These are phyloP conservation scores for Lactuca sativa DNA, from an alignment of 129 eudicot genomes.

Conservation along the genomic window DNA sequence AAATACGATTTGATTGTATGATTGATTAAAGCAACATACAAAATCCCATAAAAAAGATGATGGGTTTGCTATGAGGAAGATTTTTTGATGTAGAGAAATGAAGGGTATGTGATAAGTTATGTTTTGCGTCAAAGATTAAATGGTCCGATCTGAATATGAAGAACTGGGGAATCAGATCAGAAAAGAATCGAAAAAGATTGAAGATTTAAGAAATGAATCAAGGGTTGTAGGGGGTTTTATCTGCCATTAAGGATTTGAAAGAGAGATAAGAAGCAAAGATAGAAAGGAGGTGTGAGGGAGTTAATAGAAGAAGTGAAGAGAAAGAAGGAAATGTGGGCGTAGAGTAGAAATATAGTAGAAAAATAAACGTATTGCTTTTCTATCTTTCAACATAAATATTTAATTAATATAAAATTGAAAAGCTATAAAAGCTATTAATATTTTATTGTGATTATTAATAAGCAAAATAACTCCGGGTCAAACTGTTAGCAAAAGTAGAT, in stretches of 20 bases:
- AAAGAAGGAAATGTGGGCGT: conserved; percentile 34
- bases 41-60: conserved; percentile 27
- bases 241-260: conserved; percentile 45
- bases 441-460: too few relatives aligned
- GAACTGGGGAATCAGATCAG: conserved; percentile 46
- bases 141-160: conserved; percentile 42
- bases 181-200: conserved; percentile 16
- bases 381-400: neutral
- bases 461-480: too few relatives aligned
- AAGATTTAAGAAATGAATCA: conserved; percentile 31
- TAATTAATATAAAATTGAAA: too few relatives aligned
- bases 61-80: conserved; percentile 17
- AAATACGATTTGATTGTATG: conserved; percentile 19
- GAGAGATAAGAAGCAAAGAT: conserved; percentile 37
- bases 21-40: conserved; percentile 20
- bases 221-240: conserved; percentile 40
- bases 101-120: conserved; percentile 19
- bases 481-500: too few relatives aligned
- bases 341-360: conserved; percentile 39
- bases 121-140: conserved; percentile 19
- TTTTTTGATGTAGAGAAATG: conserved; percentile 19
- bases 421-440: too few relatives aligned
- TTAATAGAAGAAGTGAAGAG: conserved; percentile 25
- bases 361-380: conserved; percentile 21
- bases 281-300: conserved; percentile 29